These are phyloP conservation scores for Botryosphaeria dothidea DNA, from an alignment of 2,329 filamentous ascomycete species.

Conservation along the genomic window DNA sequence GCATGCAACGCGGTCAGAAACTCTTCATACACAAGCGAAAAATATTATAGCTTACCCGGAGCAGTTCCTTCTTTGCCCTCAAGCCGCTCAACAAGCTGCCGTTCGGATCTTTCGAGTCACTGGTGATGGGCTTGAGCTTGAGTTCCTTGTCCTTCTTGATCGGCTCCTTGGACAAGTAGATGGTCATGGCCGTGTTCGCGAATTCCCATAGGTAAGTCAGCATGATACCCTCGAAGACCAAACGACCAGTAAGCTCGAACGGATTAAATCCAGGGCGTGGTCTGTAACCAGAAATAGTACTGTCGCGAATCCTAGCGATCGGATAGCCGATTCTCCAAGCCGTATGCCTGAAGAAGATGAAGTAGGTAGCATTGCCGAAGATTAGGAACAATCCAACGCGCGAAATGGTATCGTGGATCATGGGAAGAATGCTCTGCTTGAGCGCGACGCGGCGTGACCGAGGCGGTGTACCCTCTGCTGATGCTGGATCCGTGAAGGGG, in stretches of 20 bases:
- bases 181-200: conserved; percentile 74
- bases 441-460: conserved; percentile 1
- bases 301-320: not conserved
- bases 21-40: not conserved
- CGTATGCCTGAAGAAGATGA: conserved; percentile 29
- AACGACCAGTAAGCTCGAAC: conserved; percentile 20
- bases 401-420: conserved; percentile 43
- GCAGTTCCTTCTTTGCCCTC: conserved; percentile 77
- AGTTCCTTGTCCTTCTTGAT: conserved; percentile 66
- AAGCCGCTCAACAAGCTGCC: conserved; percentile 83
- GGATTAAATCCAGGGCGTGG: conserved; percentile 12
- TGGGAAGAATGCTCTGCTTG: conserved; percentile 5
- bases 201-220: conserved; percentile 74
- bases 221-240: conserved; percentile 59
- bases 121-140: conserved; percentile 67
- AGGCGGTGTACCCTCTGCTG: not conserved
- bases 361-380: conserved; percentile 30
- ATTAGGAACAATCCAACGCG: conserved; percentile 61
- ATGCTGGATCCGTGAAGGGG: conserved; percentile 33
- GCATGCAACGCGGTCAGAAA: conserved; percentile 22
- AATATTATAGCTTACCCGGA: conserved; percentile 56
- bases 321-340: conserved; percentile 58
- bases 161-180: conserved; percentile 79
- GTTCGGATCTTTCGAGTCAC: conserved; percentile 86
- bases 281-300: not conserved